phyloP scores from a whole-genome alignment of 2,329 filamentous ascomycete species.

The Phialocephala subalpina region DNA sequence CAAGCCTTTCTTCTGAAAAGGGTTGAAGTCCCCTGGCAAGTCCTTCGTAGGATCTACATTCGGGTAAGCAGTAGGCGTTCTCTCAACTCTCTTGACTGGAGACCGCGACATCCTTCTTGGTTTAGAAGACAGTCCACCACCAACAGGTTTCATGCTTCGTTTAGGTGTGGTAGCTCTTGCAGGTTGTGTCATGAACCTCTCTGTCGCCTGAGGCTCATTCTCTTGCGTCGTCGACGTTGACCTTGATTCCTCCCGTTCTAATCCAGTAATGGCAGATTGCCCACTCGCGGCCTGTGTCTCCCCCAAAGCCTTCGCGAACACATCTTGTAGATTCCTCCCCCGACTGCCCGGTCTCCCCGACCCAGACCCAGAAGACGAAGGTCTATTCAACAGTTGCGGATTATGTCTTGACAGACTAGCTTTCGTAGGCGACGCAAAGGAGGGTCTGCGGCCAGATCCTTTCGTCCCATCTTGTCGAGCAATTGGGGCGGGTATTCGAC shows the following conservation, averaged over 20 bases:
- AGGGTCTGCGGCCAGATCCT: slow-evolving; percentile 53
- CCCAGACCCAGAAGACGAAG: slow-evolving; percentile 45
- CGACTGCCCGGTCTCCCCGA: slow-evolving; percentile 41
- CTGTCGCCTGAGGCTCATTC: slow-evolving; percentile 21
- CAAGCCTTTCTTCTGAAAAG: slow-evolving; percentile 41
- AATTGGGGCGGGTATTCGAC: slow-evolving; percentile 41
- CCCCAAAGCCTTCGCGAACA: slow-evolving; percentile 37
- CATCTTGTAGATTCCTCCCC: slow-evolving; percentile 43
- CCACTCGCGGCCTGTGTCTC: slow-evolving; percentile 20
- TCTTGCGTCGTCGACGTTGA: slow-evolving; percentile 29
- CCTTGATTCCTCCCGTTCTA: slow-evolving; percentile 24
- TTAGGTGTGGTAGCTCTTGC: slow-evolving; percentile 22
- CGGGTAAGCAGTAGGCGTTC: background rate
- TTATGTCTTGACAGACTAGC: slow-evolving; percentile 69
- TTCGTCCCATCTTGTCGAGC: slow-evolving; percentile 36
- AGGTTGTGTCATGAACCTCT: background rate
- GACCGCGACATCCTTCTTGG: slow-evolving; percentile 41
- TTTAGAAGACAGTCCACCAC: slow-evolving; percentile 36
- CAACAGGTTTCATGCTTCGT: slow-evolving; percentile 28
- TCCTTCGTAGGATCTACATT: slow-evolving; percentile 11
- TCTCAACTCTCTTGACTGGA: slow-evolving; percentile 26
- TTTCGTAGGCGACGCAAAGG: slow-evolving; percentile 73
- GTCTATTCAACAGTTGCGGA: slow-evolving; percentile 61
- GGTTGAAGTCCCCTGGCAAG: slow-evolving; percentile 34
- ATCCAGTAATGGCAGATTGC: slow-evolving; percentile 10